Conservation (phyloP, 129 eudicot genomes). For the Sambucus nigra region DNA sequence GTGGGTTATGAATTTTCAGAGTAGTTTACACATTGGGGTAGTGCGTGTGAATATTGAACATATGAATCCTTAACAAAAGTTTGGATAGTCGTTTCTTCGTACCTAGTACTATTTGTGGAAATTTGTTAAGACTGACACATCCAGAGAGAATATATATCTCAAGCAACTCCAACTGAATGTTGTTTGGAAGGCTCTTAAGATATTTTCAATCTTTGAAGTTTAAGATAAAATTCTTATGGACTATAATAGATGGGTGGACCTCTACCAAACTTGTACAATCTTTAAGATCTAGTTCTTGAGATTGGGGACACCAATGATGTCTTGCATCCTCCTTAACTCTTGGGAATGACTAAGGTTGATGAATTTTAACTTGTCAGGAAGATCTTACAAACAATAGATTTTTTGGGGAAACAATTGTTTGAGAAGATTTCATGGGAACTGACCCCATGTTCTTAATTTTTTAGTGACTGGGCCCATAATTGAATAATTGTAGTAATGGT, state of each 20-base stretch:
- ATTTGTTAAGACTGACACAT: not conserved
- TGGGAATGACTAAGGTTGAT: constrained; percentile 8
- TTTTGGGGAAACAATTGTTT: no score
- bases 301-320: constrained; percentile 9
- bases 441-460: no score
- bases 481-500: no score
- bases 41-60: no score
- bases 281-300: constrained; percentile 14
- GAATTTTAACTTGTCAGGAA: constrained; percentile 9
- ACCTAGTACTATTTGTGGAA: constrained; percentile 16
- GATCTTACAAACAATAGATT: no score
- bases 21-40: no score
- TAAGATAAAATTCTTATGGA: constrained; percentile 6
- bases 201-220: not conserved
- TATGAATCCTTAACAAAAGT: no score
- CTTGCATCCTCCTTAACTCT: constrained; percentile 2
- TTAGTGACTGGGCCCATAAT: no score
- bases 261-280: not conserved
- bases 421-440: no score
- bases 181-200: not conserved
- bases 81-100: constrained; percentile 14
- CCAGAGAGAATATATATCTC: constrained; percentile 3
- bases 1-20: no score
- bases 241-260: constrained; percentile 14
- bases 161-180: constrained; percentile 9